These are phyloP conservation scores for Penicillium riverlandense DNA, from an alignment of 495 filamentous ascomycete species.

Conservation along the genomic window DNA sequence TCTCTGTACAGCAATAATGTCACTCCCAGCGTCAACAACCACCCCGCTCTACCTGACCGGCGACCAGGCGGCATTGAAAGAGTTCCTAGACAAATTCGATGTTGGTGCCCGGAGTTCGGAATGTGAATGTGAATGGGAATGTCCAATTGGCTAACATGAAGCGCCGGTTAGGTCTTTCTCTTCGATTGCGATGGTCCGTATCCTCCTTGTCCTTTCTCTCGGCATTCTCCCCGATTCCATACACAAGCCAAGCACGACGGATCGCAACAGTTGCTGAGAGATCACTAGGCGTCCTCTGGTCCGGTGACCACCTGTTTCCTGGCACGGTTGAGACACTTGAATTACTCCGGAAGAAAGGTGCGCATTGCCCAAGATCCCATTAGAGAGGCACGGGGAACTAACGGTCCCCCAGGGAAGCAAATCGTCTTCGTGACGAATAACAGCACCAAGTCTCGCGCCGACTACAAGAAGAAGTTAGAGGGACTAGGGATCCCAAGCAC, in stretches of 20 bases:
- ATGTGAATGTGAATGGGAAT: not conserved
- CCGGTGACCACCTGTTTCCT: conserved; percentile 80
- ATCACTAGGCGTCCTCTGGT: conserved; percentile 85
- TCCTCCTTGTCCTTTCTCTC: conserved; percentile 1
- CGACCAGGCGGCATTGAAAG: conserved; percentile 62
- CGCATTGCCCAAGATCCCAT: conserved; percentile 2
- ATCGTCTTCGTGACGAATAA: conserved; percentile 98
- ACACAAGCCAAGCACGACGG: not conserved
- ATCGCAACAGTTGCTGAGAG: conserved; percentile 13
- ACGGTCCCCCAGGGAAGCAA: conserved; percentile 63
- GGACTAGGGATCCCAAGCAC: conserved; percentile 69
- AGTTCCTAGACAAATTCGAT: conserved; percentile 87
- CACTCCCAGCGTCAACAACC: conserved; percentile 17
- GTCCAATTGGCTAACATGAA: too few relatives aligned
- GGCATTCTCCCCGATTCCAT: conserved; percentile 3
- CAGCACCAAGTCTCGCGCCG: conserved; percentile 87
- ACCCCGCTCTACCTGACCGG: conserved; percentile 72
- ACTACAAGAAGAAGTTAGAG: conserved; percentile 90
- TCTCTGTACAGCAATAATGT: too few relatives aligned
- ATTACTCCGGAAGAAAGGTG: conserved; percentile 71
- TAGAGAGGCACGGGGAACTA: not conserved
- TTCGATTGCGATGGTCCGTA: conserved; percentile 93
- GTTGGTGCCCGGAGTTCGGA: conserved; percentile 45
- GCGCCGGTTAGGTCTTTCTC: conserved; percentile 63
- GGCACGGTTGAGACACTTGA: conserved; percentile 77